Evolutionary conservation across 306 rosid genomes (phyloP), one percentile per base, ranked within the genome.

Genomic region (Cajanus cajan): DNA sequence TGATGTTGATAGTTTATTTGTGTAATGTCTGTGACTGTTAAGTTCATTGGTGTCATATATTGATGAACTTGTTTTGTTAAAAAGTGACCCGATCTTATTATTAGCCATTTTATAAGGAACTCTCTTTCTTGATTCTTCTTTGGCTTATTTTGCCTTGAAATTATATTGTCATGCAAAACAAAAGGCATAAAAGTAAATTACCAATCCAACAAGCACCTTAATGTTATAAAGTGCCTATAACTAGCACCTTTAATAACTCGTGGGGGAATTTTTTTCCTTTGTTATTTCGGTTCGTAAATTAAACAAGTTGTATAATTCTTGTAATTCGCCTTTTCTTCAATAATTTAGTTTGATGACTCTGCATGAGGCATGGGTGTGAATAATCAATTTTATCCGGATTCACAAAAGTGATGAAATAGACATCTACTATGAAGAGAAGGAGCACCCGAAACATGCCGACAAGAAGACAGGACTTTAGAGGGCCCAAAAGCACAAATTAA

Each of bases 101-200:
- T n/a, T 78, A 62, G 58, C 68, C 73, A 44, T 61, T 76, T 66
- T 52, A 41, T 41, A 58, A 66, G 55, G 9, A 69, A 48, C 68
- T 76, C 36, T 43, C 79, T 55, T 68, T 57, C 24, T 48, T 57
- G 48, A 79, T 71, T 71, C 81, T 73, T 41, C 65, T 80, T 71
- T 74, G 45, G 70, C 72, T 59, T 74, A 31, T 75, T 74, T 59
- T 85, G 82, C 65, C 75, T 39, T 52, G 59, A 43, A 75, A 55
- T 52, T 40, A 67, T 68, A 62, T 28, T 79, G 47, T 41, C 43
- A 14, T 39, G 39, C 25, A 33, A 58, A 31, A 54, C 33, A 2
- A 31, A 16, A 77, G 33, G 24, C 16, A 22, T 57, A 5, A 10
- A n/a, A 24, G 0, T 33, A 62, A 21, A 13, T 19, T 52, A 44